Evolutionary conservation across 345 rosid species (phyloP).

Genomic region (Cardamine occulta): DNA sequence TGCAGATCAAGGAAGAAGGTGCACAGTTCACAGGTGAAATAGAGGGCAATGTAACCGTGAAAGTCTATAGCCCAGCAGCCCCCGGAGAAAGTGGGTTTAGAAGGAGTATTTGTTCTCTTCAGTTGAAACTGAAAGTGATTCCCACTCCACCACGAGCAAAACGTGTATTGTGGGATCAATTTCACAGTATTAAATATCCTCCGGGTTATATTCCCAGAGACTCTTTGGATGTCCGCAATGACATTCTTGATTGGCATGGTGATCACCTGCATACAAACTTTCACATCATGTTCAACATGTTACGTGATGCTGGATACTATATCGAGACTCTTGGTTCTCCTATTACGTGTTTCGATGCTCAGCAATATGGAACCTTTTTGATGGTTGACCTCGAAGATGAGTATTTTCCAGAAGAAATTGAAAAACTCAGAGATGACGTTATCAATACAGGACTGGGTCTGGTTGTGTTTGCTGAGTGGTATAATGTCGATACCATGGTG

Average conservation of each 20-base stretch:
- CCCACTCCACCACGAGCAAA: constrained; percentile 90
- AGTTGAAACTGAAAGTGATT: constrained; percentile 76
- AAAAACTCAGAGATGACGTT: constrained; percentile 82
- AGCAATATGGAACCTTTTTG: constrained; percentile 88
- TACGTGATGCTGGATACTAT: constrained; percentile 89
- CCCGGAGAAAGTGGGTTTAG: constrained; percentile 66
- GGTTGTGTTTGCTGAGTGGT: constrained; percentile 96
- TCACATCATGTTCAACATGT: constrained; percentile 92
- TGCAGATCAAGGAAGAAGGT: constrained; percentile 99
- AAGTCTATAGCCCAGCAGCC: constrained; percentile 74
- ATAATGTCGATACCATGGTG: constrained; percentile 95
- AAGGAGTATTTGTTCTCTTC: constrained; percentile 77
- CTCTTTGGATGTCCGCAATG: constrained; percentile 96
- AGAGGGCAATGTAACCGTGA: constrained; percentile 81
- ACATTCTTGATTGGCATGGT: constrained; percentile 99
- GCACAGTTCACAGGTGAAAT: constrained; percentile 79
- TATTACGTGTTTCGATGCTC: constrained; percentile 93
- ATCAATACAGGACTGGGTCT: constrained; percentile 80
- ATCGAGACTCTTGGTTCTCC: constrained; percentile 98
- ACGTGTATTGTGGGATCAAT: constrained; percentile 96
- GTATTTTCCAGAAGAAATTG: constrained; percentile 89
- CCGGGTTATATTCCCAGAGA: constrained; percentile 99
- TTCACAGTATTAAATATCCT: constrained; percentile 95
- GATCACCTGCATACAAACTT: constrained; percentile 98
- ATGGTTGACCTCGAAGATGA: constrained; percentile 98